A percentile compares a stretch with the other conserved stretches of the same genome.
These are phyloP conservation scores for Colletotrichum higginsianum DNA, from an alignment of 2,329 filamentous ascomycete genomes.

Conservation along the genomic window DNA sequence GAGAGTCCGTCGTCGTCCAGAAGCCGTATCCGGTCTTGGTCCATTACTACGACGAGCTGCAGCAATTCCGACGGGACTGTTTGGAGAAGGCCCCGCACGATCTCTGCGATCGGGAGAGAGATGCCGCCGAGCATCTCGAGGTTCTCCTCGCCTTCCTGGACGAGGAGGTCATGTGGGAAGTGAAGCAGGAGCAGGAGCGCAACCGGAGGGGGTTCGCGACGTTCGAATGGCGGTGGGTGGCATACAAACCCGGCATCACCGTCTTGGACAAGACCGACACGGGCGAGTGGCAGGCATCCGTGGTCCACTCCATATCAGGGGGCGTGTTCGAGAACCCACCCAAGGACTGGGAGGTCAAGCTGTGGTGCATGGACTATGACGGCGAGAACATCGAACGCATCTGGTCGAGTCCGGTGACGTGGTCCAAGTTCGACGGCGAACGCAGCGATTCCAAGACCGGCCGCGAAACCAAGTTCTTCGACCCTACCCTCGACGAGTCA, in stretches of 20 bases:
- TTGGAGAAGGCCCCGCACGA: not conserved
- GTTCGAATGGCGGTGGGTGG: constrained; percentile 44
- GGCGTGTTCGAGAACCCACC: constrained; percentile 10
- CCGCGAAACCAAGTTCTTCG: not conserved
- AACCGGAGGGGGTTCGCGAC: constrained; percentile 42
- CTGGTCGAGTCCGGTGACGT: not conserved
- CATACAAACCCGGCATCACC: constrained; percentile 37
- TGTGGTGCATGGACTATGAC: constrained; percentile 1
- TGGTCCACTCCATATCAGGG: constrained; percentile 5
- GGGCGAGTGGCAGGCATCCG: not conserved
- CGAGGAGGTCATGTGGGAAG: constrained; percentile 43
- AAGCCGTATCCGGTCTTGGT: constrained; percentile 36
- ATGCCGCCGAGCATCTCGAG: constrained; percentile 36
- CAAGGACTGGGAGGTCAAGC: not conserved
- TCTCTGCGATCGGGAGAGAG: constrained; percentile 41
- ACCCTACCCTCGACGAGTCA: not conserved
- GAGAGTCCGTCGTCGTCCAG: constrained; percentile 12
- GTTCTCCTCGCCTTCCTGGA: constrained; percentile 46
- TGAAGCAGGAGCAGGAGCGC: constrained; percentile 43
- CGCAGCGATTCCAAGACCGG: not conserved
- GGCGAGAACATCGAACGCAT: not conserved
- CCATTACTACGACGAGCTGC: constrained; percentile 6
- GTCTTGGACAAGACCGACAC: not conserved
- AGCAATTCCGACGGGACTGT: not conserved
- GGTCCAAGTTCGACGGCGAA: constrained; percentile 14